Evolutionary conservation across 169 alveolate species (phyloP).

Genomic region (Eimeria tenella): DNA sequence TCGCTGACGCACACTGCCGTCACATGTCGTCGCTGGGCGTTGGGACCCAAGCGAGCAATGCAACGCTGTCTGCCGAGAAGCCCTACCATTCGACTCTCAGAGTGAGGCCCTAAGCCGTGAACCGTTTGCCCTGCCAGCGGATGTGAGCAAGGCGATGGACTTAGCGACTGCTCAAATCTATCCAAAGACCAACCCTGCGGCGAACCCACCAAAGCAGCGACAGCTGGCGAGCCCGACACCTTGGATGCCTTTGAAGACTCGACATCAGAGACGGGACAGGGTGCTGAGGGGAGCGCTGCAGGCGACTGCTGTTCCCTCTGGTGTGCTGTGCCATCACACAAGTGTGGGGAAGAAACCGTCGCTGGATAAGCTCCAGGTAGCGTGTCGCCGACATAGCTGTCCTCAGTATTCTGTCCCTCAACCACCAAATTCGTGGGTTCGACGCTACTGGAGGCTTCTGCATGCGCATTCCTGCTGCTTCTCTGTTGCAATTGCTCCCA

Average conservation of each 20-base stretch:
- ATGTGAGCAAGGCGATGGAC: slow-evolving; percentile 29
- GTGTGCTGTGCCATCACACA: background rate
- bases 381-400: background rate
- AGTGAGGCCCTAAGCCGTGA: background rate
- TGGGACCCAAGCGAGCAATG: slow-evolving; percentile 74
- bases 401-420: background rate
- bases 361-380: background rate
- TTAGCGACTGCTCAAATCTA: background rate
- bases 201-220: background rate
- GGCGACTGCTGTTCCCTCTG: background rate
- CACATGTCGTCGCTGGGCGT: slow-evolving; percentile 76
- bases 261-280: background rate
- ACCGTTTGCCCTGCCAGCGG: slow-evolving; percentile 41
- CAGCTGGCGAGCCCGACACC: slow-evolving; percentile 9
- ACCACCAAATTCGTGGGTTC: background rate
- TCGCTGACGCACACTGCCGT: slow-evolving; percentile 78
- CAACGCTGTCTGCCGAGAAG: slow-evolving; percentile 75
- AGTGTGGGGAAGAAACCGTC: background rate
- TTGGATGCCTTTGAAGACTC: slow-evolving; percentile 17
- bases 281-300: background rate
- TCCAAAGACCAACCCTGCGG: background rate
- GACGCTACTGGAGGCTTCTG: background rate
- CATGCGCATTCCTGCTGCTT: background rate
- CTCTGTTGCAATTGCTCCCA: slow-evolving; percentile 53
- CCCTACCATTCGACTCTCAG: slow-evolving; percentile 65